Evolutionary conservation across 176 grass and related monocot genomes (phyloP).

Genomic region (Triticum turgidum): DNA sequence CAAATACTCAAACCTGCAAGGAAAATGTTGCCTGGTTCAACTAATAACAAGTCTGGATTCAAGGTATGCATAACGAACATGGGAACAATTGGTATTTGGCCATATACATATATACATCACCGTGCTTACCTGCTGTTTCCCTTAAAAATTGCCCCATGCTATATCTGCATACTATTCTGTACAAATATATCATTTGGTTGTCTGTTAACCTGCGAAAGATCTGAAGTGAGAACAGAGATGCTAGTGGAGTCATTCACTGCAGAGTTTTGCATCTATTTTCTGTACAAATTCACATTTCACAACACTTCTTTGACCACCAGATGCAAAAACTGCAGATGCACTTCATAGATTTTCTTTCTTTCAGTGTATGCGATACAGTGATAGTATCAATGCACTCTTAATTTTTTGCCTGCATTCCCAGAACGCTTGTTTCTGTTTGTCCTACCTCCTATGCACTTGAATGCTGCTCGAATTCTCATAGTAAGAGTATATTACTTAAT

Average conservation of each 20-base stretch:
- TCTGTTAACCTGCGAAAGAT: constrained; percentile 17
- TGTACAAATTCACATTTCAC: neutral
- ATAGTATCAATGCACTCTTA: neutral
- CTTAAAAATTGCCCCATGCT: neutral
- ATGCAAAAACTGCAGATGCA: neutral
- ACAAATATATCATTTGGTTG: neutral
- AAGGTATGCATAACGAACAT: constrained; percentile 40
- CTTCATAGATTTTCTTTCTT: neutral
- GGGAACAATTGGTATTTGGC: neutral
- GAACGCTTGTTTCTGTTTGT: neutral
- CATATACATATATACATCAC: neutral
- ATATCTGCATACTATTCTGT: neutral
- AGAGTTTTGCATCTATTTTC: neutral
- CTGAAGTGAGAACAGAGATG: neutral
- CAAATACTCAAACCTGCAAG: constrained; percentile 65
- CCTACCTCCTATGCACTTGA: neutral
- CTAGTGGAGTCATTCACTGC: neutral
- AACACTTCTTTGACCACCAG: constrained; percentile 3
- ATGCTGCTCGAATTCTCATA: neutral
- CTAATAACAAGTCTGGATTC: constrained; percentile 53
- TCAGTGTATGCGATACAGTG: neutral
- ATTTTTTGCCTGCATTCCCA: neutral
- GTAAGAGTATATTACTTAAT: neutral
- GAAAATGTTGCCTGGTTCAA: constrained; percentile 40
- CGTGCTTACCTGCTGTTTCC: neutral